Evolutionary conservation across 371 early-diverging fungal species (phyloP).

Genomic region (Mucor circinelloides): DNA sequence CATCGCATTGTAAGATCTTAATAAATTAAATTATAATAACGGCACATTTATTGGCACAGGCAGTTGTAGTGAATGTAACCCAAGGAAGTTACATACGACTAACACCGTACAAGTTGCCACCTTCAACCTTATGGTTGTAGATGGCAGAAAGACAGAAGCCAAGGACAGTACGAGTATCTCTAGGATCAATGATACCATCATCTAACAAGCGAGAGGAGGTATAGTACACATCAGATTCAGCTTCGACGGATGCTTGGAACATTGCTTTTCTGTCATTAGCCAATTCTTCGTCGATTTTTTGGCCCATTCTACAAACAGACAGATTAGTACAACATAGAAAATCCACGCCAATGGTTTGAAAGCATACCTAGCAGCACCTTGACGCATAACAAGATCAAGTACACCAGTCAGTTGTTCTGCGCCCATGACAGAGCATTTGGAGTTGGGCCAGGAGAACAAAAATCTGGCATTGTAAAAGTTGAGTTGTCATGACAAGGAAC

Average conservation of each 20-base stretch:
- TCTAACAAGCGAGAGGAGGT: slow-evolving; percentile 71
- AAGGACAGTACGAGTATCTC: slow-evolving; percentile 65
- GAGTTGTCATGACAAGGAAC: neutral
- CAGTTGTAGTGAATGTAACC: neutral
- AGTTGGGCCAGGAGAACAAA: slow-evolving; percentile 79
- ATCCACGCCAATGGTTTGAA: no score
- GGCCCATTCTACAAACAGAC: slow-evolving; percentile 46
- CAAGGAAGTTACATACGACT: slow-evolving; percentile 62
- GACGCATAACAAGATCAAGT: slow-evolving; percentile 71
- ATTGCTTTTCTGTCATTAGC: slow-evolving; percentile 56
- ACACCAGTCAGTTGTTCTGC: slow-evolving; percentile 76
- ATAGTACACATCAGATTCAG: slow-evolving; percentile 73
- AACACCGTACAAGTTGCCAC: slow-evolving; percentile 71
- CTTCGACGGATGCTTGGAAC: slow-evolving; percentile 68
- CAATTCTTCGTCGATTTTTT: slow-evolving; percentile 63
- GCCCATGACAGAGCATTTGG: slow-evolving; percentile 80
- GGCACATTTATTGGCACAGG: neutral
- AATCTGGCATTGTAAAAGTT: slow-evolving; percentile 41
- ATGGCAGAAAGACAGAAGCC: slow-evolving; percentile 66
- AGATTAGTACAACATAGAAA: no score
- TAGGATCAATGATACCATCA: slow-evolving; percentile 72
- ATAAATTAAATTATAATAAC: neutral
- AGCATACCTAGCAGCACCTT: slow-evolving; percentile 69
- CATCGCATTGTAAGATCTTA: no score
- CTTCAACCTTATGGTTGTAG: slow-evolving; percentile 62